A percentile compares a stretch with the other conserved stretches of the same genome.
Conservation (phyloP, 176 grass and related monocot species). For the Lolium rigidum region DNA sequence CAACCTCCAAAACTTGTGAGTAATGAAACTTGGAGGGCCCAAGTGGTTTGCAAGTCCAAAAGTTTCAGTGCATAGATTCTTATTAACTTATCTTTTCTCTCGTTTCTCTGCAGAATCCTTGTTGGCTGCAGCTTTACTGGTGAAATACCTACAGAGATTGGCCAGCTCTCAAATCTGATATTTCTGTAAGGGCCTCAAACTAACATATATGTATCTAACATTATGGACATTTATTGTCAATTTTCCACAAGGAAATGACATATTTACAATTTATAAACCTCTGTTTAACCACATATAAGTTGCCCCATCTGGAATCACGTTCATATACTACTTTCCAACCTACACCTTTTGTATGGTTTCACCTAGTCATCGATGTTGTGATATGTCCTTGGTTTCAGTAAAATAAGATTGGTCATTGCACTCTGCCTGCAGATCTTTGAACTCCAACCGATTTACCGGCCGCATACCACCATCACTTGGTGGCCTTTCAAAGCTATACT, state of each 20-base stretch:
- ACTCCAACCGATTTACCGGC: slow-evolving; percentile 72
- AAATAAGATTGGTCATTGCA: not conserved
- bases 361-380: not conserved
- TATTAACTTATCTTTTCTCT: slow-evolving; percentile 15
- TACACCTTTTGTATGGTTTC: not conserved
- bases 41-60: not conserved
- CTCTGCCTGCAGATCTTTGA: slow-evolving; percentile 72
- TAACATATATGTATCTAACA: not conserved
- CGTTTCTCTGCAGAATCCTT: slow-evolving; percentile 65
- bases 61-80: not conserved
- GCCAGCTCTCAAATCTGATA: slow-evolving; percentile 58
- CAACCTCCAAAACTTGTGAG: slow-evolving; percentile 69
- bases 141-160: slow-evolving; percentile 76
- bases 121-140: slow-evolving; percentile 78
- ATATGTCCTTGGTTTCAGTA: not conserved
- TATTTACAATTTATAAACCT: not conserved
- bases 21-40: slow-evolving; percentile 15
- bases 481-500: slow-evolving; percentile 71
- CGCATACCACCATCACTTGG: slow-evolving; percentile 69
- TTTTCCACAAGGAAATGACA: not conserved
- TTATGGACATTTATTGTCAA: not conserved
- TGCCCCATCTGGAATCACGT: not conserved
- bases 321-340: slow-evolving; percentile 8
- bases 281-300: not conserved
- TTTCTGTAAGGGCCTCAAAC: slow-evolving; percentile 65